These are phyloP conservation scores for Aspergillus aculeatinus DNA, from an alignment of 2,329 filamentous ascomycete genomes.

Conservation along the genomic window DNA sequence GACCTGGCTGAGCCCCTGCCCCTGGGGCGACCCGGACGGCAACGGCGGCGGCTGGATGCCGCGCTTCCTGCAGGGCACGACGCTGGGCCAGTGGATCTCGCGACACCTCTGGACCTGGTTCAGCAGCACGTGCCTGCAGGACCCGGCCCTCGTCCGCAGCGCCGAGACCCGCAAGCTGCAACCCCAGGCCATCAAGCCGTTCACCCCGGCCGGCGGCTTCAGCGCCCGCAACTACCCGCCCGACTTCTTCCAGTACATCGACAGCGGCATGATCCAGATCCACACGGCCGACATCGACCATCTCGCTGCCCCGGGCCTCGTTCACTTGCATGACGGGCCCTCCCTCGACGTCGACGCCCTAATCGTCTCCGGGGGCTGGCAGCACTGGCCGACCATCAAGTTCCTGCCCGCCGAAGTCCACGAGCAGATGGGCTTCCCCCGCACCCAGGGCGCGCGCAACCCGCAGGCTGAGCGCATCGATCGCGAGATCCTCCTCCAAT, in stretches of 20 bases:
- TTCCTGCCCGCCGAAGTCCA: constrained; percentile 14
- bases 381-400: not conserved
- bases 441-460: not conserved
- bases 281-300: constrained; percentile 52
- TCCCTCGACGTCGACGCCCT: constrained; percentile 49
- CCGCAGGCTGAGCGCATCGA: not conserved
- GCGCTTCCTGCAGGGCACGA: not conserved
- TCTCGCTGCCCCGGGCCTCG: constrained; percentile 38
- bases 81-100: not conserved
- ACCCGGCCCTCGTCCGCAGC: constrained; percentile 16
- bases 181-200: constrained; percentile 34
- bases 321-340: constrained; percentile 48
- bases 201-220: constrained; percentile 54
- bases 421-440: not conserved
- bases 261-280: constrained; percentile 50
- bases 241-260: constrained; percentile 55
- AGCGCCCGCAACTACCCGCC: constrained; percentile 58
- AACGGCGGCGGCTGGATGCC: not conserved
- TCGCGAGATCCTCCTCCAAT: not conserved
- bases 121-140: constrained; percentile 49
- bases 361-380: constrained; percentile 55
- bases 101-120: constrained; percentile 50
- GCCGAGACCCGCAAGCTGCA: constrained; percentile 29
- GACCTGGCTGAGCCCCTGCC: constrained; percentile 32
- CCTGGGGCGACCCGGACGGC: not conserved